Evolutionary conservation across 2,329 filamentous ascomycete genomes (phyloP).

Genomic region (Aotearoamyces nothofagi): DNA sequence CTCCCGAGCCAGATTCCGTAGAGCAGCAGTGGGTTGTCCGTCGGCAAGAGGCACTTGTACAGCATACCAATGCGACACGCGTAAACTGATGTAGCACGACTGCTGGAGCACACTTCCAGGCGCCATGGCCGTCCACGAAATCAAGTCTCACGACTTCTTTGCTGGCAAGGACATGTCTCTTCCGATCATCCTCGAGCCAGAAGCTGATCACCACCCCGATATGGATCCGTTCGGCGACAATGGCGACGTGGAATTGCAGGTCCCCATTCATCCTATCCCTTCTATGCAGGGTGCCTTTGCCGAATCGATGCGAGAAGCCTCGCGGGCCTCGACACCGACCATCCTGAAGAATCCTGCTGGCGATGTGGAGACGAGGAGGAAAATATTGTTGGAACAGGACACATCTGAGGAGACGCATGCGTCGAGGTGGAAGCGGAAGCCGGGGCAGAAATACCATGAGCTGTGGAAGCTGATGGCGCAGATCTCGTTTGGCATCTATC

Average conservation of each 20-base stretch:
- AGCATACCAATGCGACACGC: background rate
- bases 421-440: constrained; percentile 60
- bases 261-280: constrained; percentile 53
- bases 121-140: background rate
- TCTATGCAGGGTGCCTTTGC: constrained; percentile 71
- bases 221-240: background rate
- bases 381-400: constrained; percentile 50
- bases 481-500: constrained; percentile 84
- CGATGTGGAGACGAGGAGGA: constrained; percentile 47
- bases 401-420: constrained; percentile 58
- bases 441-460: constrained; percentile 69
- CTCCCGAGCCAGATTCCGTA: no score
- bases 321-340: constrained; percentile 26
- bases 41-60: no score
- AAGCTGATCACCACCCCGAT: background rate
- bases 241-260: constrained; percentile 10
- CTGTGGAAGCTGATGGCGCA: constrained; percentile 83
- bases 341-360: constrained; percentile 38
- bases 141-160: background rate
- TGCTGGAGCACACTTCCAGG: background rate
- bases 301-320: constrained; percentile 64
- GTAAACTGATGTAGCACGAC: background rate
- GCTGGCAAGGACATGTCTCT: background rate
- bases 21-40: no score
- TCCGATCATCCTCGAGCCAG: background rate